Base-by-base conservation (phyloP, 1,139 yeast genomes). In the Blastobotrys elegans region DNA sequence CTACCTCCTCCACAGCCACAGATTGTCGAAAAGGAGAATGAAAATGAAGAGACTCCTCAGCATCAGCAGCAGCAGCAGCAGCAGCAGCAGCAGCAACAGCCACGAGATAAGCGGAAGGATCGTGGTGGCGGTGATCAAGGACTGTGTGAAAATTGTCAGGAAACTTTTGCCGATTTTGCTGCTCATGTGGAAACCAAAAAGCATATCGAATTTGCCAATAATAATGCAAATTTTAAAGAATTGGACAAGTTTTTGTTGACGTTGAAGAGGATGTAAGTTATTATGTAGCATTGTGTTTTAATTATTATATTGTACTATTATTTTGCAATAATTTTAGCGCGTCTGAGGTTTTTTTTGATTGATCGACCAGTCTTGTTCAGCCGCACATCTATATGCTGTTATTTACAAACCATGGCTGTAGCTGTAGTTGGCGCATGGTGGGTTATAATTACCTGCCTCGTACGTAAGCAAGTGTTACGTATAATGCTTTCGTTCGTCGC, bases 121-220 rank as follows among this genome's bases (percentile, higher is more conserved):
- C 36, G 62, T 48, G 67, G 59, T 54, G 41, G 36, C 30, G 31
- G 44, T 38, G 40, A 62, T 47, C 66, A 58, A 55, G 41, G 36
- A 33, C 44, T 35, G 66, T 92, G 98, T 68, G 99, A 92, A 63
- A 94, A 92, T 65, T 92, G 99, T 66, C 76, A 94, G 30, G 87
- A 84, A 55, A 84, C 84, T 62, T 92, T 86, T 62, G 90, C 85
- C 46, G 78, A 79, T 57, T 83, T 90, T 61, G 85, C 81, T 27
- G 87, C 79, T 48, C 99, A 92, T 62, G 77, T 88, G 44, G 62
- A 63, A 29, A 75, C 88, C 21, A 78, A 77, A 43, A 79, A 84
- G 56, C 99, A 94, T 65, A 74, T 86, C 40, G 77, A 79, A 50
- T 90, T 88, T 70, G 97, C 98, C 3, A 69, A 73, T 46, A 81